Conservation (phyloP, 2,329 filamentous ascomycete genomes). For the Rhinocladiella mackenziei region DNA sequence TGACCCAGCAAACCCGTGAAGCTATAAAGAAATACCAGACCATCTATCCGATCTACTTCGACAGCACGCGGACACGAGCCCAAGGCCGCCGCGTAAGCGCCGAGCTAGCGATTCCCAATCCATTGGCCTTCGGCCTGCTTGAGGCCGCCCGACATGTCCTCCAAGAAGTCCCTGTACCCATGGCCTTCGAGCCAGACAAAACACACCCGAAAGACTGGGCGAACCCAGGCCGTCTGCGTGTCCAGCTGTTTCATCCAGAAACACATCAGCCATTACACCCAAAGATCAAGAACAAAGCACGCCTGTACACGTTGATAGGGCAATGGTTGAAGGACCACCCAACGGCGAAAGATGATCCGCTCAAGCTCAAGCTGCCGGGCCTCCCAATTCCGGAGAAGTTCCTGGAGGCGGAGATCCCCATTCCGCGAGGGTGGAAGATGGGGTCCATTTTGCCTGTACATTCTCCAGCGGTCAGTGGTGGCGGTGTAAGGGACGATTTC, state of each 20-base stretch:
- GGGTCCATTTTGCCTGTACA: conserved; percentile 77
- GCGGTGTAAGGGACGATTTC: conserved; percentile 89
- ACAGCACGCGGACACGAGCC: conserved; percentile 63
- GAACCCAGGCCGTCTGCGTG: conserved; percentile 85
- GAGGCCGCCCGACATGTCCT: conserved; percentile 63
- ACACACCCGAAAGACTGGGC: conserved; percentile 95
- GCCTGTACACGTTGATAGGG: conserved; percentile 78
- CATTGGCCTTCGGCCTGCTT: conserved; percentile 82
- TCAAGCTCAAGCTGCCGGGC: conserved; percentile 69
- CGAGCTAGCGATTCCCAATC: conserved; percentile 72
- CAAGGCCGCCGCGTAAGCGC: conserved; percentile 75
- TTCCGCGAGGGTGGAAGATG: conserved; percentile 89
- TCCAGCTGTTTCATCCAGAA: conserved; percentile 59
- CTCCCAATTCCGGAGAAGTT: conserved; percentile 64
- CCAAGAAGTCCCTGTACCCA: conserved; percentile 52
- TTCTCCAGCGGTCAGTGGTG: conserved; percentile 83
- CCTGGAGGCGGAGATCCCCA: conserved; percentile 67
- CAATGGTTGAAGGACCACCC: conserved; percentile 73
- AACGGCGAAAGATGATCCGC: conserved; percentile 66
- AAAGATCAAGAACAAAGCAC: conserved; percentile 70
- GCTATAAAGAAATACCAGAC: conserved; percentile 74
- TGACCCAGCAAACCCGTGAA: conserved; percentile 48
- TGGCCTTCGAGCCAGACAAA: conserved; percentile 86
- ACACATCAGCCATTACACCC: conserved; percentile 47
- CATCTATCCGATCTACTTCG: conserved; percentile 95